Percentiles rank a stretch among this genome's conserved stretches.
Conservation (phyloP, 768 basidiomycete genomes). For the Calvatia gigantea region DNA sequence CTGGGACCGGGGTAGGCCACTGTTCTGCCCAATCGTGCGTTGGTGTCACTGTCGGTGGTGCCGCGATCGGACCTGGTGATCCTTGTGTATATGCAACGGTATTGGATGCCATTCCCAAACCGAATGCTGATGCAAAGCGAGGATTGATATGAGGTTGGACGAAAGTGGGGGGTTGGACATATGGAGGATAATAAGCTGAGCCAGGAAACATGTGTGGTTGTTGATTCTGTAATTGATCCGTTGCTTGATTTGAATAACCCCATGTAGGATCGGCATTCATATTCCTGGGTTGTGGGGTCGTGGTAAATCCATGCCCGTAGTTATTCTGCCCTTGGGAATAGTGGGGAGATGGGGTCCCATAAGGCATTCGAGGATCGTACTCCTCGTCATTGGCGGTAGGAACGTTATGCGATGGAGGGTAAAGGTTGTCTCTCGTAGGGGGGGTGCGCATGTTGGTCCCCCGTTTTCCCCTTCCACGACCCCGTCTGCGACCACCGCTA, state of each 20-base stretch:
- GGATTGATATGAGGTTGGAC: slow-evolving; percentile 88
- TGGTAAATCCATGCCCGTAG: not conserved
- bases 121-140: slow-evolving; percentile 67
- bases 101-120: slow-evolving; percentile 26
- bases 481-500: slow-evolving; percentile 26
- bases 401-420: not conserved
- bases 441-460: slow-evolving; percentile 9
- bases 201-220: slow-evolving; percentile 6
- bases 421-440: not conserved
- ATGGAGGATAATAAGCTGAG: not conserved
- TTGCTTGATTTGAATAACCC: not conserved
- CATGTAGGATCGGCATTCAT: not conserved
- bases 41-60: slow-evolving; percentile 4
- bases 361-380: slow-evolving; percentile 12
- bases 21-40: slow-evolving; percentile 31
- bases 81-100: not conserved
- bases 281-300: not conserved
- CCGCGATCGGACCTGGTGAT: slow-evolving; percentile 6
- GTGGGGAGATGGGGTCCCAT: not conserved
- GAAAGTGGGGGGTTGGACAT: slow-evolving; percentile 15
- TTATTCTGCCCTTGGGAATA: slow-evolving; percentile 4
- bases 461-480: slow-evolving; percentile 29
- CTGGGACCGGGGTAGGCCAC: slow-evolving; percentile 32
- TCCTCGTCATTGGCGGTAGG: not conserved
- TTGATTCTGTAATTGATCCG: not conserved